Conservation (phyloP, 208 protist genomes). For the Vickermania ingenoplastis region DNA sequence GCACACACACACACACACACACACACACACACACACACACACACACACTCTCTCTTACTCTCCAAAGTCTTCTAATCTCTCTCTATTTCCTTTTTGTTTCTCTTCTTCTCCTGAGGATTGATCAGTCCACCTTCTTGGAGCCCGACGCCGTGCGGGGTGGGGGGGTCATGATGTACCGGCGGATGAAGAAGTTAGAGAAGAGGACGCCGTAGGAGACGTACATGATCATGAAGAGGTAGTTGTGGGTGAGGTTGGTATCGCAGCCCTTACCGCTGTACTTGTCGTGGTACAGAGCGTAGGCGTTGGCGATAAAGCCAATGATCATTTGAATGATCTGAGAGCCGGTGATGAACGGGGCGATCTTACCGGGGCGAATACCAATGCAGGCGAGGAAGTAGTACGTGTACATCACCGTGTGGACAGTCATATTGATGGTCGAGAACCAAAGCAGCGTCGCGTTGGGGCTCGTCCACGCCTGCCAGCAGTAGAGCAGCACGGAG, state of each 20-base stretch:
- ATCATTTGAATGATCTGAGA: constrained; percentile 93
- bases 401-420: constrained; percentile 93
- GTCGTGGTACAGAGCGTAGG: not conserved
- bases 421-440: constrained; percentile 88
- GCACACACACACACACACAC: no score
- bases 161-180: not conserved
- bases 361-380: constrained; percentile 42
- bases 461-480: constrained; percentile 42
- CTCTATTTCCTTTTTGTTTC: no score
- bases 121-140: not conserved
- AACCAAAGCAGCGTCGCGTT: constrained; percentile 66
- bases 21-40: no score
- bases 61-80: no score
- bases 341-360: constrained; percentile 77
- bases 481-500: constrained; percentile 86
- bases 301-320: constrained; percentile 13
- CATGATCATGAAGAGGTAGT: constrained; percentile 13
- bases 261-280: not conserved
- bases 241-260: not conserved
- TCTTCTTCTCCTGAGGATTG: not conserved
- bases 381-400: constrained; percentile 85
- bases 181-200: constrained; percentile 17
- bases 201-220: constrained; percentile 39
- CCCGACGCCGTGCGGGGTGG: not conserved
- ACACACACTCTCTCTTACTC: no score